Percentiles rank a stretch among this genome's conserved stretches.
phyloP scores from a whole-genome alignment of 768 basidiomycete species.

The Pulveroboletus ravenelii region DNA sequence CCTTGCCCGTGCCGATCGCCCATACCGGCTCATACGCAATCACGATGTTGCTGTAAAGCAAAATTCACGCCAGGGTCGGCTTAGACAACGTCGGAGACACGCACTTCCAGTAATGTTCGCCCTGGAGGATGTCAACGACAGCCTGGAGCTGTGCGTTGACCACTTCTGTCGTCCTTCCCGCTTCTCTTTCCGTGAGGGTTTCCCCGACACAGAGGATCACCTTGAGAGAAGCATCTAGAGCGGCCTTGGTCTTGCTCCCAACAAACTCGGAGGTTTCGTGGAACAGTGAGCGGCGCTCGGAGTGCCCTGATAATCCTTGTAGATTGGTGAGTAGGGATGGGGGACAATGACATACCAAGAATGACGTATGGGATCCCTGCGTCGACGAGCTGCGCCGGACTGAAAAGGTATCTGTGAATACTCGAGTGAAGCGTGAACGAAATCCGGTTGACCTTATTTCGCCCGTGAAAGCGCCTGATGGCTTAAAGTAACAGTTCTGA shows the following conservation, averaged over 20 bases:
- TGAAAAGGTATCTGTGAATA: conserved; percentile 26
- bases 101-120: conserved; percentile 72
- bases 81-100: conserved; percentile 15
- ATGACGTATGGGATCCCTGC: conserved; percentile 89
- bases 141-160: conserved; percentile 80
- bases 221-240: conserved; percentile 66
- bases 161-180: conserved; percentile 67
- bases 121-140: conserved; percentile 57
- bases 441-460: conserved; percentile 72
- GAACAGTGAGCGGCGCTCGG: conserved; percentile 92
- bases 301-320: conserved; percentile 62
- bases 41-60: conserved; percentile 66
- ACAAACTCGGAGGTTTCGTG: conserved; percentile 80
- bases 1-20: conserved; percentile 98
- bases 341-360: conserved; percentile 51
- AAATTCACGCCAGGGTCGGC: background rate
- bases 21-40: conserved; percentile 97
- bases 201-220: conserved; percentile 98
- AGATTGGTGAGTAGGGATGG: background rate
- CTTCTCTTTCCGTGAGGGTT: conserved; percentile 84
- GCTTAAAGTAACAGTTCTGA: conserved; percentile 86
- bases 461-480: conserved; percentile 90
- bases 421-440: background rate
- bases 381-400: conserved; percentile 80
- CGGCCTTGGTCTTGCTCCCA: conserved; percentile 82